phyloP scores from a whole-genome alignment of 176 grass and related monocot genomes.

The Oropetium thomaeum region DNA sequence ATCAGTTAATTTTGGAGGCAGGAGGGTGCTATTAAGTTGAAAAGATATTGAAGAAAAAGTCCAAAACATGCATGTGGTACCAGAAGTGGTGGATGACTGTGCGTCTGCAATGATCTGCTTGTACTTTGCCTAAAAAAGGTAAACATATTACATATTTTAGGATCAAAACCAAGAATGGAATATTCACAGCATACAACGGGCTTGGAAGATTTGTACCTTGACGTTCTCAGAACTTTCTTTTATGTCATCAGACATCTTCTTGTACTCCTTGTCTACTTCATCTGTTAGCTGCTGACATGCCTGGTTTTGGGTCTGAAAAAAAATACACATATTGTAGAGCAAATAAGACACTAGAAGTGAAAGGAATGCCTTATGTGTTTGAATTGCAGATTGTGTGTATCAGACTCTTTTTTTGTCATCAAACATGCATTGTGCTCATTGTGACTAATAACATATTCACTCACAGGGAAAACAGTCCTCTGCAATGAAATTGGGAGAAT shows the following conservation, averaged over 20 bases:
- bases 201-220: constrained; percentile 30
- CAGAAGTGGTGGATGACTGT: constrained; percentile 45
- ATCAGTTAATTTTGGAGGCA: neutral
- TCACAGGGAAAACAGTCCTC: neutral
- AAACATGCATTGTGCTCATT: neutral
- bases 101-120: constrained; percentile 46
- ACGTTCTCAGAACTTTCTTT: constrained; percentile 42
- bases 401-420: neutral
- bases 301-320: constrained; percentile 42
- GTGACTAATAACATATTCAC: neutral
- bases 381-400: neutral
- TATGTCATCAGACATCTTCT: constrained; percentile 43
- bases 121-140: constrained; percentile 45
- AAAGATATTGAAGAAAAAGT: neutral
- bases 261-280: constrained; percentile 49
- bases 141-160: neutral
- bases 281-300: constrained; percentile 42
- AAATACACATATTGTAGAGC: neutral
- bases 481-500: neutral
- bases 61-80: constrained; percentile 25
- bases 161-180: neutral
- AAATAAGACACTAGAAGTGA: neutral
- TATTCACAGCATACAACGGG: neutral
- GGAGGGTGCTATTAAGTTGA: neutral
- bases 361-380: neutral